Conservation (phyloP, 768 basidiomycete species). For the Boletellus sp. region DNA sequence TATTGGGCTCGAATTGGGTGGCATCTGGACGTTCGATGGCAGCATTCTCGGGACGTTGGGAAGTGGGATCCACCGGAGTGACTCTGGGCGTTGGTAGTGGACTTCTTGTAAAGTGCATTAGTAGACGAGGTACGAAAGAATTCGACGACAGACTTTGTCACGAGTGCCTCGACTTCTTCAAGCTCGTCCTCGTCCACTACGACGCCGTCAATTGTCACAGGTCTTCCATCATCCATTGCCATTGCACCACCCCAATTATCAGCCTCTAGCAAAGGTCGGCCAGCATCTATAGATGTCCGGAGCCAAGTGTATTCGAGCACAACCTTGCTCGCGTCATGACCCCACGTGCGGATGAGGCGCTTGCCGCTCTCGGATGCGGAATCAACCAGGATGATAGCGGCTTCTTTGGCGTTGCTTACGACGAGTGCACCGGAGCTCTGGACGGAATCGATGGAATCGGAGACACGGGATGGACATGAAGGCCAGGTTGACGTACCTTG, state of each 20-base stretch:
- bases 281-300: conserved; percentile 39
- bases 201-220: conserved; percentile 32
- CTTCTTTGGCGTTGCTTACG: conserved; percentile 46
- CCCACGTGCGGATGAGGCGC: conserved; percentile 58
- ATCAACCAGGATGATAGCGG: conserved; percentile 60
- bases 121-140: conserved; percentile 7
- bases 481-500: conserved; percentile 35
- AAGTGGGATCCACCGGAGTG: conserved; percentile 42
- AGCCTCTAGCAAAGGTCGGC: conserved; percentile 41
- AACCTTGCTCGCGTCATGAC: conserved; percentile 42
- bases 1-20: neutral
- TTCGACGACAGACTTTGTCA: conserved; percentile 42
- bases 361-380: conserved; percentile 47
- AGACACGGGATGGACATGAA: neutral
- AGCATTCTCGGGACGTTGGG: conserved; percentile 10
- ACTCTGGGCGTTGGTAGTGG: conserved; percentile 59
- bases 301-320: conserved; percentile 57
- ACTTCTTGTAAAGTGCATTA: conserved; percentile 42
- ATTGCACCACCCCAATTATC: conserved; percentile 53
- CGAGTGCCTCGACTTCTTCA: conserved; percentile 35
- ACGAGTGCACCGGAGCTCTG: conserved; percentile 57
- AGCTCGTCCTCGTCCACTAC: conserved; percentile 36
- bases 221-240: conserved; percentile 32
- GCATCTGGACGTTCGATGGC: neutral
- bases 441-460: conserved; percentile 8